phyloP scores from a whole-genome alignment of 2,329 filamentous ascomycete genomes.

The Ophiostoma pallidulum region DNA sequence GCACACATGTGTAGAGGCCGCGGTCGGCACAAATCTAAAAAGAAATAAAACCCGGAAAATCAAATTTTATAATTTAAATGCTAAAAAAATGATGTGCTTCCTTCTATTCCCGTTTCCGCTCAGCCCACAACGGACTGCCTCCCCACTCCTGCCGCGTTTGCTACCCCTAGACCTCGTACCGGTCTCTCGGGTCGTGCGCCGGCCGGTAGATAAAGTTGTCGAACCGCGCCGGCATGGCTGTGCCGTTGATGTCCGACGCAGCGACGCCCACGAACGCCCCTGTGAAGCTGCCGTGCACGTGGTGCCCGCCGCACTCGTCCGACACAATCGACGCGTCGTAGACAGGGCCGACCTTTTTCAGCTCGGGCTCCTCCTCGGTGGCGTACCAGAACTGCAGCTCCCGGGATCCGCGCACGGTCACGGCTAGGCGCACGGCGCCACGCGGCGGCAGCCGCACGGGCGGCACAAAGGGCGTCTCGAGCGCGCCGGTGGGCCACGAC shows the following conservation, averaged over 20 bases:
- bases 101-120: too few species aligned
- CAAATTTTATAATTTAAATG: too few species aligned
- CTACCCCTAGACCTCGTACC: conserved; percentile 37
- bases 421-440: conserved; percentile 43
- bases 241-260: conserved; percentile 46
- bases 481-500: conserved; percentile 43
- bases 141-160: too few species aligned
- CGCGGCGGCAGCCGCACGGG: conserved; percentile 42
- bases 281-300: conserved; percentile 53
- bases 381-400: conserved; percentile 49
- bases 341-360: conserved; percentile 43
- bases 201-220: conserved; percentile 44
- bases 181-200: conserved; percentile 35
- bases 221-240: conserved; percentile 36
- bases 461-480: conserved; percentile 33
- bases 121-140: too few species aligned
- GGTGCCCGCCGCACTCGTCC: conserved; percentile 55
- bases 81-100: too few species aligned
- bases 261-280: conserved; percentile 51
- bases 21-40: too few species aligned
- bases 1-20: background rate
- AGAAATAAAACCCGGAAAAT: too few species aligned
- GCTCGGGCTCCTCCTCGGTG: conserved; percentile 27
- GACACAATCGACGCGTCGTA: conserved; percentile 50
- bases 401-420: conserved; percentile 43